Evolutionary conservation across 441 rosid genomes (phyloP), one percentile per base, ranked within the genome.

Genomic region (Populus hybrid): DNA sequence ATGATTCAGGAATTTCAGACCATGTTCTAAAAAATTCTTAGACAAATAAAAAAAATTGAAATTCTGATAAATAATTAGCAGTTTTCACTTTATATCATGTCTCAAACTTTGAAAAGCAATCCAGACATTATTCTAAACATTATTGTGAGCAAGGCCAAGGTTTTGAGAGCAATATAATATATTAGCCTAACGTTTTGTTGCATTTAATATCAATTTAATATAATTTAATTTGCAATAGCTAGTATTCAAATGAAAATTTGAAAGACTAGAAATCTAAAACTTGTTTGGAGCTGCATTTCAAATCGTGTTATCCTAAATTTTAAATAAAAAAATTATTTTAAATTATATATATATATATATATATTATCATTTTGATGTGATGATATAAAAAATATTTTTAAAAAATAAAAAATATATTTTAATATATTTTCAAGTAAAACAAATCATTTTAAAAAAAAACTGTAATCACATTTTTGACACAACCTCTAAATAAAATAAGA

Each of bases 391-490:
- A 38, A 0, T 38, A 38, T 38, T 38, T 38, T 38, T 1, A 9
- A 38, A 38, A 38, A 38, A 38, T 38, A 8, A 8, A 38, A 38
- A 38, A 8, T 30, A 38, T 38, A 38, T 38, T 38, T 38, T 38
- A 0, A 38, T 38, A 3, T 0, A 38, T 38, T 0, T 38, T 38
- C 42, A 0, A 38, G 42, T 0, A 36, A 36, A 38, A 0, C 2
- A 38, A 38, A 10, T 0, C 32, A 30, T 30, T 30, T 30, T 30
- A 3, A 30, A 30, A 30, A 30, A 4, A 30, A 30, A 30, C 4
- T 0, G 0, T 38, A 2, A 9, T 3, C 0, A 38, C 3, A 38
- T 0, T 38, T 38, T 38, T 38, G 0, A 38, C 42, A 9, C 3
- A 38, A 10, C 46, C 46, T 38, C 57, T 46, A 14, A 46, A 46